phyloP scores from a whole-genome alignment of 192 early-diverging fungal species.

The Linnemannia hyalina region DNA sequence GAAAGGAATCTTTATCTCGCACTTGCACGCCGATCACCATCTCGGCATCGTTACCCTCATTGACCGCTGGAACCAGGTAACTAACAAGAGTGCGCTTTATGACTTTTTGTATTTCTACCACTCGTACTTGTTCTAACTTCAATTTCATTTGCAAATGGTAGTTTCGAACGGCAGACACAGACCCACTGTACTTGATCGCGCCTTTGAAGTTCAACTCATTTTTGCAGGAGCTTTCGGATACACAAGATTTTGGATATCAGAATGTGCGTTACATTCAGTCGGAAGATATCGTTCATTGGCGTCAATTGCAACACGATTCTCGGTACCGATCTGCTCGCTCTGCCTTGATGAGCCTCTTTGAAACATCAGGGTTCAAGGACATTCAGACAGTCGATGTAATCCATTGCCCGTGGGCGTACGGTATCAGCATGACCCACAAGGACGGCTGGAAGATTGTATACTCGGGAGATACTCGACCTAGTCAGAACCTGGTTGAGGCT shows the following conservation, averaged over 20 bases:
- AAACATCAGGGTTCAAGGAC: constrained; percentile 64
- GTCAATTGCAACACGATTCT: constrained; percentile 21
- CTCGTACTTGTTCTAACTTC: not conserved
- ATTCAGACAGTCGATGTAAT: constrained; percentile 80
- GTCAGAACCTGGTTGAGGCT: constrained; percentile 74
- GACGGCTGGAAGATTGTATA: constrained; percentile 86
- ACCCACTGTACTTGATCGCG: constrained; percentile 65
- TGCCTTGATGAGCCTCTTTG: constrained; percentile 29
- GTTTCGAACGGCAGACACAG: constrained; percentile 22
- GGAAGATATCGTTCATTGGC: constrained; percentile 62
- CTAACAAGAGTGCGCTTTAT: not conserved
- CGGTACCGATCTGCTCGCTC: not conserved
- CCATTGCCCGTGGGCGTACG: constrained; percentile 89
- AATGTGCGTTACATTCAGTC: constrained; percentile 64
- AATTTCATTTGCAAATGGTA: not conserved
- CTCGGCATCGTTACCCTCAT: constrained; percentile 85
- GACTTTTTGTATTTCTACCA: not conserved
- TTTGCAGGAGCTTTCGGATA: constrained; percentile 76
- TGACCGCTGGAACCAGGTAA: constrained; percentile 75
- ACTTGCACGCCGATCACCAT: constrained; percentile 99
- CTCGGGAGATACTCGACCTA: constrained; percentile 96
- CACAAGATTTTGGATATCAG: constrained; percentile 74
- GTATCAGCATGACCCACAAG: constrained; percentile 75
- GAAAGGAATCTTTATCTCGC: constrained; percentile 88
- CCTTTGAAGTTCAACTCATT: constrained; percentile 68